Conservation (phyloP, 345 rosid genomes). For the Draba incana region DNA sequence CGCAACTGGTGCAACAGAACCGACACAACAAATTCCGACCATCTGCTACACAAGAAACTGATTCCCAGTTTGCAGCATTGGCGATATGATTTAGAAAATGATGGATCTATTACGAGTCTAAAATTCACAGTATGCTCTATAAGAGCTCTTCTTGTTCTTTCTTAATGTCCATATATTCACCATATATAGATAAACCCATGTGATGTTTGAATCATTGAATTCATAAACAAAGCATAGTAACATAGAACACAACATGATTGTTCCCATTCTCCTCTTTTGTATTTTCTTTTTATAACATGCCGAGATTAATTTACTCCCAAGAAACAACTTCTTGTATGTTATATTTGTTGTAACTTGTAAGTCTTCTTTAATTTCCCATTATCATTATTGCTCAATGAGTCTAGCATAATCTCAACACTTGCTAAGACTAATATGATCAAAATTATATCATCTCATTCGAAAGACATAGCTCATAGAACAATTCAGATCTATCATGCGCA, state of each 20-base stretch:
- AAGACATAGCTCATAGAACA: too few relatives aligned
- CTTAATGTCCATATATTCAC: conserved; percentile 21
- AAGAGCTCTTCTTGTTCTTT: background rate
- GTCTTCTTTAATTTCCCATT: too few relatives aligned
- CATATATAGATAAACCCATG: background rate
- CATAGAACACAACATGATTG: conserved; percentile 18
- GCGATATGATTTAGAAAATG: conserved; percentile 38
- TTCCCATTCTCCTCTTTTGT: background rate
- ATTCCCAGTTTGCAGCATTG: conserved; percentile 44
- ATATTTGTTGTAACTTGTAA: conserved; percentile 17
- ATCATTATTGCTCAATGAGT: too few relatives aligned
- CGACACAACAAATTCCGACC: conserved; percentile 28
- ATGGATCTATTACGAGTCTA: background rate
- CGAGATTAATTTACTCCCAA: background rate
- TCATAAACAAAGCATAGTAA: background rate
- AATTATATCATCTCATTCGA: too few relatives aligned
- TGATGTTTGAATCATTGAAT: conserved; percentile 16
- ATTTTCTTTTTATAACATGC: conserved; percentile 7
- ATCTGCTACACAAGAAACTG: conserved; percentile 35
- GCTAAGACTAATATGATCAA: too few relatives aligned
- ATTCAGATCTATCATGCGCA: too few relatives aligned
- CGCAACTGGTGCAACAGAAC: conserved; percentile 29
- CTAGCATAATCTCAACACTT: too few relatives aligned
- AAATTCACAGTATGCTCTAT: background rate
- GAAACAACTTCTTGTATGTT: conserved; percentile 16